Conservation (phyloP, 2,329 filamentous ascomycete species). For the Neophaeococcomyces aloes region DNA sequence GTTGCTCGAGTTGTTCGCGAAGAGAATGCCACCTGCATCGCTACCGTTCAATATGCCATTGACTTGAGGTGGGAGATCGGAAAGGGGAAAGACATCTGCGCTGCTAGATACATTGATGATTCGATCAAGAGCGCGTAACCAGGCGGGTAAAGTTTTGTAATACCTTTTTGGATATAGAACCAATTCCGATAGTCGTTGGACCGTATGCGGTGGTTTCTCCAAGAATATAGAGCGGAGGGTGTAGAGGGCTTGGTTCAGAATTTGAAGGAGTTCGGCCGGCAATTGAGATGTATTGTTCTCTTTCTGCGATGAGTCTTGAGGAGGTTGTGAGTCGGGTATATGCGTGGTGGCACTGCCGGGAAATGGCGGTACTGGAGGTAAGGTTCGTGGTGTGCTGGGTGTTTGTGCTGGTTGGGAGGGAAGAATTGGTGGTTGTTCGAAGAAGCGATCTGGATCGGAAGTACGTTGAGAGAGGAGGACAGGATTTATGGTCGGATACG, state of each 20-base stretch:
- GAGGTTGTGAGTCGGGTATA: constrained; percentile 33
- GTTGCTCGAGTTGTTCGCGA: constrained; percentile 21
- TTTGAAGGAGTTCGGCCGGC: constrained; percentile 52
- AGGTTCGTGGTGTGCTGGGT: constrained; percentile 22
- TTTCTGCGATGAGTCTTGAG: constrained; percentile 26
- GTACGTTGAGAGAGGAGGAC: constrained; percentile 26
- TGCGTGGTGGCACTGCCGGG: constrained; percentile 29
- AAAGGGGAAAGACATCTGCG: constrained; percentile 71
- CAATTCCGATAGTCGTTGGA: constrained; percentile 85
- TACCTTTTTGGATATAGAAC: constrained; percentile 64
- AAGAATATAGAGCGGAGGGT: constrained; percentile 59
- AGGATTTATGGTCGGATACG: constrained; percentile 38
- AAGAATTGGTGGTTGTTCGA: constrained; percentile 12
- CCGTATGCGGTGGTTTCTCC: constrained; percentile 72
- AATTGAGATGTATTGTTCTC: constrained; percentile 31
- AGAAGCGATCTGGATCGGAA: constrained; percentile 13
- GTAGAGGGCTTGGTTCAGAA: constrained; percentile 48
- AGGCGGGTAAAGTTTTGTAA: constrained; percentile 72
- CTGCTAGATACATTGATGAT: constrained; percentile 82
- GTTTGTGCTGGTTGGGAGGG: constrained; percentile 30
- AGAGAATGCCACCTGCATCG: constrained; percentile 28
- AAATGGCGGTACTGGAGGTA: constrained; percentile 31
- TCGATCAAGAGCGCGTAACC: constrained; percentile 81
- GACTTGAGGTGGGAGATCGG: constrained; percentile 46
- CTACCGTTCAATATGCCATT: constrained; percentile 42